Base-by-base conservation (phyloP, 192 early-diverging fungal species). In the Backusella tarrabulga region DNA sequence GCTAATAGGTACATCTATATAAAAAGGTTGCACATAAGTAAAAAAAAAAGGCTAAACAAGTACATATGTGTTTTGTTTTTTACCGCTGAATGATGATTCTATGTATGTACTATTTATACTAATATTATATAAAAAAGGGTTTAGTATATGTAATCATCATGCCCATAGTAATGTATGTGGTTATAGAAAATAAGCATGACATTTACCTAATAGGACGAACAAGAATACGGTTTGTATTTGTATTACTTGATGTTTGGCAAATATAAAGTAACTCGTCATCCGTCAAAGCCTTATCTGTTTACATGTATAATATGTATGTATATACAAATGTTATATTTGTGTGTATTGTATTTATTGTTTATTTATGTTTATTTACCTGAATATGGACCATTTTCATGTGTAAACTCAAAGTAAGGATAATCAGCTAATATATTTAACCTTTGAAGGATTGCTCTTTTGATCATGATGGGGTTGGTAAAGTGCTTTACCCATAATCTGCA, bases 171-270 rank as follows among this genome's bases (percentile, higher is more conserved):
- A 63, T 9, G 9, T 11, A 60, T 23, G 56, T 60, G 56, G 3
- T n/a, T 50, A 50, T 19, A 50, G 17, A 50, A 50, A 50, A 50
- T n/a, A 50, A 50, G 46, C 46, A 63, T 63, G 21, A 9, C 26
- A 63, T 63, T 63, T 29, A 63, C 56, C 56, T 63, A 17, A 69
- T 63, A 9, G 80, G 66, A 50, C 67, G 66, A 17, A 81, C 80
- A 2, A 81, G 32, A 8, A 81, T 38, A 17, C 80, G 56, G 34
- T 74, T 77, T 8, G 70, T 71, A 26, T 40, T 41, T n/a, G 34
- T 56, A 69, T 81, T 67, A 34, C 73, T 76, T 42, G 80, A 75
- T 46, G 56, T 56, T 60, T 72, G 70, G 46, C 80, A 81, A 40
- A 81, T 26, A 34, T 77, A 40, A 21, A 81, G 67, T 40, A 81